phyloP scores from a whole-genome alignment of 129 eudicot genomes.

The Lonicera japonica region DNA sequence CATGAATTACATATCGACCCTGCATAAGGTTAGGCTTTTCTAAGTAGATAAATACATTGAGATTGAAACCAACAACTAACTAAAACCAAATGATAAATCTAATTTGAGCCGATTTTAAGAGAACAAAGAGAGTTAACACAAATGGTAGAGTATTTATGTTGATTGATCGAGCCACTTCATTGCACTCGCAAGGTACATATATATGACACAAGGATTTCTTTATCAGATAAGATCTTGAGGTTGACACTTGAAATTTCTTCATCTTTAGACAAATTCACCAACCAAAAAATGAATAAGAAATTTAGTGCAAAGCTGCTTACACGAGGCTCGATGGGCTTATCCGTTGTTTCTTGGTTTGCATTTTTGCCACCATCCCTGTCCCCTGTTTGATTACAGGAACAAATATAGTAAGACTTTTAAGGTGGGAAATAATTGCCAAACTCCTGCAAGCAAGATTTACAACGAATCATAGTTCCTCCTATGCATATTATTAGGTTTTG shows the following conservation, averaged over 20 bases:
- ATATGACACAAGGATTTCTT: too few species aligned
- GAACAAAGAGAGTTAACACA: not conserved
- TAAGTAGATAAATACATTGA: too few species aligned
- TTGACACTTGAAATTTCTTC: not conserved
- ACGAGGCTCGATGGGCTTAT: conserved; percentile 22
- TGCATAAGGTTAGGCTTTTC: not conserved
- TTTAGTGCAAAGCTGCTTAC: conserved; percentile 20
- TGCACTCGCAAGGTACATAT: not conserved
- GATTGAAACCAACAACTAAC: not conserved
- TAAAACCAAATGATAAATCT: not conserved
- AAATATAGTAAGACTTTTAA: not conserved
- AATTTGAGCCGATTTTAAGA: not conserved
- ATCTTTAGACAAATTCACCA: not conserved
- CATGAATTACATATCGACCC: not conserved
- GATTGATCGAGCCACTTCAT: not conserved
- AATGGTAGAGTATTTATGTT: not conserved
- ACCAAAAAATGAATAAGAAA: not conserved
- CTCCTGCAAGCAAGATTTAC: not conserved
- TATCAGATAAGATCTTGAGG: not conserved
- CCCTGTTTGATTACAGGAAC: conserved; percentile 17
- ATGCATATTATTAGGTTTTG: not conserved
- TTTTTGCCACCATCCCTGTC: conserved; percentile 9
- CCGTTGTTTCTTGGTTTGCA: conserved; percentile 15
- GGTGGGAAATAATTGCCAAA: not conserved
- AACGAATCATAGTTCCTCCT: not conserved